Percentiles rank a stretch among this genome's conserved stretches.
These are phyloP conservation scores for Codiaeum variegatum DNA, from an alignment of 441 rosid genomes.

Conservation along the genomic window DNA sequence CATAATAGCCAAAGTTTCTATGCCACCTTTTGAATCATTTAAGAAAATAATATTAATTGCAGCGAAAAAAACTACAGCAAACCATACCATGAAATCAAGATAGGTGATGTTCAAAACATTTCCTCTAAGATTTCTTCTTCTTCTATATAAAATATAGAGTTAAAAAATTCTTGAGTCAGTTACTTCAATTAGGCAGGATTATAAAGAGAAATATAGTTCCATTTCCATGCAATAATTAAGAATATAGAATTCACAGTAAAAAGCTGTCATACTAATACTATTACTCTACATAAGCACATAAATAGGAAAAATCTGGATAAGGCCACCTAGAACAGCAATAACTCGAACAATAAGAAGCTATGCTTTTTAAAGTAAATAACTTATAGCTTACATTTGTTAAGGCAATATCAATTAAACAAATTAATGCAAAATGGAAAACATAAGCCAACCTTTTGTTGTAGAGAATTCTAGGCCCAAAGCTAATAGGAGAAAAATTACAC, in stretches of 20 bases:
- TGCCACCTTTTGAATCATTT: constrained; percentile 54
- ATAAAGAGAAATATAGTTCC: background rate
- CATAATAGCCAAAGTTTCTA: constrained; percentile 72
- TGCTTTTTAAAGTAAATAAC: constrained; percentile 25
- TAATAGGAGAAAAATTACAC: constrained; percentile 94
- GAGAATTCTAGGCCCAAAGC: constrained; percentile 95
- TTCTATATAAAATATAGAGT: background rate
- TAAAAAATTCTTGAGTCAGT: background rate
- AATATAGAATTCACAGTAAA: background rate
- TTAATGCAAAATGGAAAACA: constrained; percentile 19
- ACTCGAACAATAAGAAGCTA: constrained; percentile 97
- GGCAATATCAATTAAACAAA: constrained; percentile 16
- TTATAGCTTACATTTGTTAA: constrained; percentile 9
- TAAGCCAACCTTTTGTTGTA: constrained; percentile 65
- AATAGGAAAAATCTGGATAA: constrained; percentile 88
- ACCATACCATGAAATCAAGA: background rate
- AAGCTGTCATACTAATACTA: constrained; percentile 61
- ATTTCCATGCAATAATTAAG: background rate
- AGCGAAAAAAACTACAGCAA: background rate
- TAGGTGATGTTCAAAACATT: too few relatives aligned
- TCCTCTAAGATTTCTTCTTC: background rate
- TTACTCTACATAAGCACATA: constrained; percentile 89
- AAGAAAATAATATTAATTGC: constrained; percentile 5
- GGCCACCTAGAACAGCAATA: constrained; percentile 93
- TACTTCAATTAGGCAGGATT: background rate